A percentile compares a stretch with the other conserved stretches of the same genome.
Conservation (phyloP, 2,329 filamentous ascomycete genomes). For the Paecilomyces dactylethromorphus region DNA sequence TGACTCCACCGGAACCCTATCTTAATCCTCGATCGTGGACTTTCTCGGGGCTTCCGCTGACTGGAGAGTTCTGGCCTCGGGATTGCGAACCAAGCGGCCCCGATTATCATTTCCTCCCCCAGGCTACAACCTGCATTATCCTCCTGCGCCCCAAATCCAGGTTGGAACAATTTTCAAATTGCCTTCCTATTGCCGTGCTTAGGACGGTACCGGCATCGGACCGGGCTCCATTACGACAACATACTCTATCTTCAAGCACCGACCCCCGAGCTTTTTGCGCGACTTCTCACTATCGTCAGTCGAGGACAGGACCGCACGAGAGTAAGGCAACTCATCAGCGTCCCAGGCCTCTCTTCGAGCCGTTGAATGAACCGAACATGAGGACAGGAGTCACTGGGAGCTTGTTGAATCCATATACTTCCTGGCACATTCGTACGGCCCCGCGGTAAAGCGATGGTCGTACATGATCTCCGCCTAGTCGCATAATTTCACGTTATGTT, state of each 20-base stretch:
- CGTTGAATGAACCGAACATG: background rate
- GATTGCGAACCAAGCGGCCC: background rate
- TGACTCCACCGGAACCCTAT: constrained; percentile 16
- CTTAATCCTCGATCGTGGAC: constrained; percentile 1
- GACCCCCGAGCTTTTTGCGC: background rate
- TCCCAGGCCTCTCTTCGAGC: background rate
- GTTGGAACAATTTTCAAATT: background rate
- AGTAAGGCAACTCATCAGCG: background rate
- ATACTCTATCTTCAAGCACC: background rate
- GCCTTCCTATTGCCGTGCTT: background rate
- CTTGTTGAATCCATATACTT: background rate
- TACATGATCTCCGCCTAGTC: background rate
- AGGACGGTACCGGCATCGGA: background rate
- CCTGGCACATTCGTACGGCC: background rate
- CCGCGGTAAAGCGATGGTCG: background rate
- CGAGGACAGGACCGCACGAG: background rate
- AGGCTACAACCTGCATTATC: background rate
- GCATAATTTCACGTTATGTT: constrained; percentile 21
- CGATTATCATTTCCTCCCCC: background rate
- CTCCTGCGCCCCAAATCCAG: background rate
- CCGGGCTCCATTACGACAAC: background rate
- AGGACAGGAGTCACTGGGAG: background rate
- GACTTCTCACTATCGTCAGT: background rate
- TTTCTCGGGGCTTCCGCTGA: background rate
- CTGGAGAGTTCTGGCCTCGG: background rate